A percentile compares a stretch with the other conserved stretches of the same genome.
phyloP scores from a whole-genome alignment of 1,284 basidiomycete genomes.

The Tilletia horrida region DNA sequence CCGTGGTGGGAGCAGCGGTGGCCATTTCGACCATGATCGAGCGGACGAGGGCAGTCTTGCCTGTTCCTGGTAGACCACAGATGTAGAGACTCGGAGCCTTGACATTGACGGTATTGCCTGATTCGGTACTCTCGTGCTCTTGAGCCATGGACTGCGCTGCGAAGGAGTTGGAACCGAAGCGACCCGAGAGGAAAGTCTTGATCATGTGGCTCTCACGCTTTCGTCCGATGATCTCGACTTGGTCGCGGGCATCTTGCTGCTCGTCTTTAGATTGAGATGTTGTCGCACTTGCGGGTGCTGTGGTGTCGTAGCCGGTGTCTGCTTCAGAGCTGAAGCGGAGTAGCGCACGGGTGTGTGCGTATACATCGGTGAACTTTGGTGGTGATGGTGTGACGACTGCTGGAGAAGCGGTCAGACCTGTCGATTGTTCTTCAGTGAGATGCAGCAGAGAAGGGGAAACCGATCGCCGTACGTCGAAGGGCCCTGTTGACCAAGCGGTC shows the following conservation, averaged over 20 bases:
- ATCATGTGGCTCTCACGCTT: constrained; percentile 45
- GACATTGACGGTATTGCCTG: constrained; percentile 18
- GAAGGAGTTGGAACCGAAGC: constrained; percentile 23
- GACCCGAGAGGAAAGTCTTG: constrained; percentile 45
- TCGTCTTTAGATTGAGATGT: constrained; percentile 23
- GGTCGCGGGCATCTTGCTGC: constrained; percentile 25
- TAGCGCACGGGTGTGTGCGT: constrained; percentile 53
- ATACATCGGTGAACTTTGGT: constrained; percentile 44
- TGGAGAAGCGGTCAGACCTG: no score
- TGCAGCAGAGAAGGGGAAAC: no score
- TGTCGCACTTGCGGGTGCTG: constrained; percentile 32
- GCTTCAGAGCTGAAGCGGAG: constrained; percentile 46
- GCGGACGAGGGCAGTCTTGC: constrained; percentile 57
- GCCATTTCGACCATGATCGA: constrained; percentile 49
- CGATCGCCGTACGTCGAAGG: no score
- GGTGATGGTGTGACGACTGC: not conserved
- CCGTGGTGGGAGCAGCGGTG: no score
- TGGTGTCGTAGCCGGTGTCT: constrained; percentile 24
- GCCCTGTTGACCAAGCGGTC: no score
- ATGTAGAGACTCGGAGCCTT: constrained; percentile 51
- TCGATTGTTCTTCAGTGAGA: not conserved
- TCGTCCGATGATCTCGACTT: constrained; percentile 51
- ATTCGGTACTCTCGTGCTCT: constrained; percentile 10
- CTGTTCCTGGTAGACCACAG: constrained; percentile 58
- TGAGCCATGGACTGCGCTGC: no score